Base-by-base conservation (phyloP, 2,329 filamentous ascomycete genomes). In the Teratosphaeria viscida region DNA sequence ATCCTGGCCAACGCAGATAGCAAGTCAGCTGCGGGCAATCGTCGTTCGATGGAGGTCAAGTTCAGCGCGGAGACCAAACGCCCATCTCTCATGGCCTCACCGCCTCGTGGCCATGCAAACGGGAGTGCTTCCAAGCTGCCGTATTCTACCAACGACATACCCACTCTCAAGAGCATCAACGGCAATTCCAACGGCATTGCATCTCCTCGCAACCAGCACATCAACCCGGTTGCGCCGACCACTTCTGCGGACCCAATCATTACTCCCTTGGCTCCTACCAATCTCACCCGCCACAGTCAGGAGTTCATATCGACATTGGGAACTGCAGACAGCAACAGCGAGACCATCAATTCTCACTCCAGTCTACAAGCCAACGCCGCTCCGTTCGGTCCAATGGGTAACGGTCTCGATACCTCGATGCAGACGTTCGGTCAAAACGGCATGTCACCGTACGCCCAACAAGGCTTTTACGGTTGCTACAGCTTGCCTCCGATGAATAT, bases 61-160 rank as follows among this genome's bases (percentile, higher is more conserved):
- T 75, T 71, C 66, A 64, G 73, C 66, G 66, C 70, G 66, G 76
- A 78, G 56, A 71, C 72, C 55, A 77, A 79, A 72, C 77, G 77
- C 57, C 74, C 77, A 12, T 74, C 74, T 60, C 73, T 75, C 55
- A 68, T 75, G 79, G 82, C 64, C 79, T 86, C 75, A 85, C 85
- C 57, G 75, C 87, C 63, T 83, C 83, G 71, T 65, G 81, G 68
- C 78, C 67, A 70, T 16, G 52, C 68, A 61, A 81, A 87, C 72
- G 79, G 83, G 29, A 83, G 83, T 57, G 54, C 32, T 29, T 83
- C 87, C 34, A 90, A 89, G 77, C 75, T 96, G 60, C 27, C 26
- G 55, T 96, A 89, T 77, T 96, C 94, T 10, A 85, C 90, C 58
- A 94, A 88, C 73, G 92, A 97, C 69, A 81, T 96, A 23, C 89